phyloP scores from a whole-genome alignment of 2,329 filamentous ascomycete genomes.

The Colletotrichum tabaci region DNA sequence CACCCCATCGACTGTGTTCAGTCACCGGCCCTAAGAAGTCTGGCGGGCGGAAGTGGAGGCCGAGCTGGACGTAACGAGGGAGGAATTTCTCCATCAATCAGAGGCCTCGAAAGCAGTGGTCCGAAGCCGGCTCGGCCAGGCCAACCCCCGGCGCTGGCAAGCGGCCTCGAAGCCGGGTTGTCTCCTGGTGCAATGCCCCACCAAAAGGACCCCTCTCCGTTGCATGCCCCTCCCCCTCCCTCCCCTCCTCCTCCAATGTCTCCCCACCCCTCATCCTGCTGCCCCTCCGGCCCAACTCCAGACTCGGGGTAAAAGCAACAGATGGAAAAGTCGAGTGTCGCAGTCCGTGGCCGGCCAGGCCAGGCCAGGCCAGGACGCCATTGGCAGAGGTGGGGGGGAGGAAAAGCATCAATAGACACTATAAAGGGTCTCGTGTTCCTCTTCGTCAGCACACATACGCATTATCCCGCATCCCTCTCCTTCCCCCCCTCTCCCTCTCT shows the following conservation, averaged over 20 bases:
- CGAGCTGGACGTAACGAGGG: conserved; percentile 21
- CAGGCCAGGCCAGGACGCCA: conserved; percentile 6
- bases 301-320: conserved; percentile 28
- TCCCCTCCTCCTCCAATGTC: conserved; percentile 20
- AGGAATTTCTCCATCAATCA: conserved; percentile 53
- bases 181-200: conserved; percentile 35
- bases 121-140: conserved; percentile 32
- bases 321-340: conserved; percentile 26
- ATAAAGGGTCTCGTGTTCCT: conserved; percentile 27
- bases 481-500: conserved; percentile 5
- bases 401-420: conserved; percentile 23
- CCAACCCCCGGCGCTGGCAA: conserved; percentile 29
- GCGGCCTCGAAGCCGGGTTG: conserved; percentile 30
- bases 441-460: neutral
- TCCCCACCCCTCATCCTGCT: conserved; percentile 16
- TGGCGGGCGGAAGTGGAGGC: conserved; percentile 9
- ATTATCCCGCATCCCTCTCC: neutral
- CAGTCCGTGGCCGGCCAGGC: conserved; percentile 19
- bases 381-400: conserved; percentile 15
- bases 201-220: conserved; percentile 31
- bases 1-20: neutral
- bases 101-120: conserved; percentile 18
- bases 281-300: conserved; percentile 32
- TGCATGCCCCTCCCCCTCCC: conserved; percentile 41
- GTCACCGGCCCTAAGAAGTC: neutral